Evolutionary conservation across 495 filamentous ascomycete species (phyloP), one percentile per base, ranked within the genome.

Genomic region (Penicillium atrosanguineum): DNA sequence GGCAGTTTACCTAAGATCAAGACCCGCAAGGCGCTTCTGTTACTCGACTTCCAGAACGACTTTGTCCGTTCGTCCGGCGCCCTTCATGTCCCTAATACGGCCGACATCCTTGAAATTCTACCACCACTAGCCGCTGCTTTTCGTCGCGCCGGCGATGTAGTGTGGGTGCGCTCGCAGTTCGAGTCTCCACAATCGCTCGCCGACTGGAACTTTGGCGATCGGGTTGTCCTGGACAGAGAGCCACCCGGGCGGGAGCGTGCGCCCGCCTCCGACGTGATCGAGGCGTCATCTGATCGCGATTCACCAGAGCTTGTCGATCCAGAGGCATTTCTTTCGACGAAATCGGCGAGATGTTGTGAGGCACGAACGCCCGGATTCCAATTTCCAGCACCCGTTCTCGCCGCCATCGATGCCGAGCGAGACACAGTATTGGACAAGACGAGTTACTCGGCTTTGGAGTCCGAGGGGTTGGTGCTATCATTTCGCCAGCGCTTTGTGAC

Each of bases 1-100:
- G 65, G 61, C 42, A 61, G 68, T 53, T 46, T 79, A 21, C 81
- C 83, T 15, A 63, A 68, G 19, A 79, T 87, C 50, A 72, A 81
- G 49, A 94, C 91, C 11, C 83, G 90, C 45, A 88, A 91, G 73
- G 94, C 91, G 1, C 71, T 98, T 37, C 73, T 98, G 21, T 67
- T 96, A 14, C 75, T 97, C 47, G 92, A 95, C 63, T 80, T 96
- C 20, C 94, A 97, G 57, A 95, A 96, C 65, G 94, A 97, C 69
- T 95, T 97, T 62, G 68, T 95, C 41, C 80, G 83, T 25, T 69
- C 82, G 1, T 79, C 83, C 36, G 90, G 88, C 29, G 83, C 84
- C 38, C 74, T 96, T 31, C 79, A 85, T 34, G 80, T 90, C 39
- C 75, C 74, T 40, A 80, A 83, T 40, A 82, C 83, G 18, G 71